Evolutionary conservation across 2,329 filamentous ascomycete genomes (phyloP).

Genomic region (Aaosphaeria pasadenensis): DNA sequence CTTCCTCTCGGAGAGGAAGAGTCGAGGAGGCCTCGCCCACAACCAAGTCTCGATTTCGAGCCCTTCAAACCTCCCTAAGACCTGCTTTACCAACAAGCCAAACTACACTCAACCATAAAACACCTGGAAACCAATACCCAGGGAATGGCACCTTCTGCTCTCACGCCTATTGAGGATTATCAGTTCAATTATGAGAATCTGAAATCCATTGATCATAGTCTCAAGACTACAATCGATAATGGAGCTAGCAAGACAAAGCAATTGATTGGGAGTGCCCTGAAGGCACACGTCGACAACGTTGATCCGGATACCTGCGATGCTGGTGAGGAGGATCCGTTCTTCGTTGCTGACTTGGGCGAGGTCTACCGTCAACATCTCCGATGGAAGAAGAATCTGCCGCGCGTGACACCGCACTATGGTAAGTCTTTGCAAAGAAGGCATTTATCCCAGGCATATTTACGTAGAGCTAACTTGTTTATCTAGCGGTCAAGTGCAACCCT

Average conservation of each 20-base stretch:
- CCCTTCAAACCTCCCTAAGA: constrained; percentile 95
- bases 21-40: constrained; percentile 93
- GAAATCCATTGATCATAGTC: constrained; percentile 23
- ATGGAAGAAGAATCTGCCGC: constrained; percentile 91
- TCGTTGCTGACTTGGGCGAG: constrained; percentile 95
- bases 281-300: constrained; percentile 78
- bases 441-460: not conserved
- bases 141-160: constrained; percentile 72
- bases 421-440: constrained; percentile 33
- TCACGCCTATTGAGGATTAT: constrained; percentile 46
- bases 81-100: constrained; percentile 26
- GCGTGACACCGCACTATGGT: constrained; percentile 97
- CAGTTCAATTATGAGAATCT: constrained; percentile 39
- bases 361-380: constrained; percentile 97
- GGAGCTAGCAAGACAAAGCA: constrained; percentile 62
- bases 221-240: constrained; percentile 44
- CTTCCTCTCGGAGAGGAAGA: constrained; percentile 99
- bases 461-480: constrained; percentile 18
- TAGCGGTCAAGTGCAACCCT: constrained; percentile 98
- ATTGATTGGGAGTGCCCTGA: constrained; percentile 82
- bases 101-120: constrained; percentile 7
- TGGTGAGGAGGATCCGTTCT: constrained; percentile 96
- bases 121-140: constrained; percentile 36
- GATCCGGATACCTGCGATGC: constrained; percentile 85
- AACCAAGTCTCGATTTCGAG: constrained; percentile 84